These are phyloP conservation scores for Dicorynia guianensis DNA, from an alignment of 306 rosid species.

Conservation along the genomic window DNA sequence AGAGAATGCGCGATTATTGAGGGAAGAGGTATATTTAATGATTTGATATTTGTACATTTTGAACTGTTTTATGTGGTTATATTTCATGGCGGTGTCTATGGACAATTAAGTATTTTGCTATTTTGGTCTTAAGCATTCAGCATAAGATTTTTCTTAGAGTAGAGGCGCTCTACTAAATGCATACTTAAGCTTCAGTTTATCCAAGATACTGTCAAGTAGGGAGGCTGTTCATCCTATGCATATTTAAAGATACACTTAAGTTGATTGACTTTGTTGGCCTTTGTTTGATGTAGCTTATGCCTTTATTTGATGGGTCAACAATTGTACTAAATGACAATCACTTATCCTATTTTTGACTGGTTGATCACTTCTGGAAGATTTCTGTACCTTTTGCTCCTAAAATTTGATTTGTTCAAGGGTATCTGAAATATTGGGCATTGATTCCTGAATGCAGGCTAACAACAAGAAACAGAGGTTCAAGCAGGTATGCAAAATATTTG, in stretches of 20 bases:
- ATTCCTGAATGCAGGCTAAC: conserved; percentile 69
- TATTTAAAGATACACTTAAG: too few relatives aligned
- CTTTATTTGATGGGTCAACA: not conserved
- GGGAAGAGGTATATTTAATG: conserved; percentile 63
- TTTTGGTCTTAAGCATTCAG: conserved; percentile 20
- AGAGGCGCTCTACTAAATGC: too few relatives aligned
- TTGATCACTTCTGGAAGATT: not conserved
- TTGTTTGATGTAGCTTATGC: not conserved
- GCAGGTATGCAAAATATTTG: conserved; percentile 51
- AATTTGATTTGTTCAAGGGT: conserved; percentile 30
- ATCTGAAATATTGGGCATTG: conserved; percentile 38
- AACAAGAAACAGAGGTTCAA: conserved; percentile 60
- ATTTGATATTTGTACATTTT: not conserved
- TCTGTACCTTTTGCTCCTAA: conserved; percentile 27
- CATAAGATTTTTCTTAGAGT: not conserved
- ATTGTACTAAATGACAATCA: not conserved
- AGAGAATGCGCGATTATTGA: conserved; percentile 66
- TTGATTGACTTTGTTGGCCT: too few relatives aligned
- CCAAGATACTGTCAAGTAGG: too few relatives aligned
- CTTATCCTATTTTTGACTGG: not conserved
- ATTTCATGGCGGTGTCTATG: not conserved
- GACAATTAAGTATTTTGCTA: not conserved
- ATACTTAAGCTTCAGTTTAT: too few relatives aligned
- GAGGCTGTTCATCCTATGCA: too few relatives aligned
- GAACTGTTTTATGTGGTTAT: not conserved